These are phyloP conservation scores for Penicillium coffeae DNA, from an alignment of 495 filamentous ascomycete species.

Conservation along the genomic window DNA sequence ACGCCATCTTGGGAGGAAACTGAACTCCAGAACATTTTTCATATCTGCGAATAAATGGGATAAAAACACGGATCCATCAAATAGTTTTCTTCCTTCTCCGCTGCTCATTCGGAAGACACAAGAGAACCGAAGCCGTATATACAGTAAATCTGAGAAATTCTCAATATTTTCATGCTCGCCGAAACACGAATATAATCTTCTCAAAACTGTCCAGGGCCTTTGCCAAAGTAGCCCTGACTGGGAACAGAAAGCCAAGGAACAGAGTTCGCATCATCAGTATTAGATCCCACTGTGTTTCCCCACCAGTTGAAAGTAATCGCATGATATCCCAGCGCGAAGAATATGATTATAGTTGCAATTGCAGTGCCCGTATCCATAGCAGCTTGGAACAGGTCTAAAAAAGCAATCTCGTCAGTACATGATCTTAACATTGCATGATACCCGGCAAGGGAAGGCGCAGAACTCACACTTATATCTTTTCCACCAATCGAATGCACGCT, in stretches of 20 bases:
- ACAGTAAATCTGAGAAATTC: no score
- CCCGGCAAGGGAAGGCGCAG: not conserved
- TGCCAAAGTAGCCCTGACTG: constrained; percentile 25
- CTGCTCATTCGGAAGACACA: no score
- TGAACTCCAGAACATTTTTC: no score
- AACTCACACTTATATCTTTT: constrained; percentile 57
- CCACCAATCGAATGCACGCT: constrained; percentile 60
- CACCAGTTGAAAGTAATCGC: constrained; percentile 22
- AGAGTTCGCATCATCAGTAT: constrained; percentile 21
- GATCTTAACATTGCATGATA: not conserved
- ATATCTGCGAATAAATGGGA: no score
- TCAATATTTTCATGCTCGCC: no score
- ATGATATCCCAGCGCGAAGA: constrained; percentile 49
- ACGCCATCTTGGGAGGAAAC: no score
- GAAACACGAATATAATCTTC: no score
- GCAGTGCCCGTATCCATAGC: constrained; percentile 66
- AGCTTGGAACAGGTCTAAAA: constrained; percentile 53
- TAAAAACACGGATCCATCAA: no score
- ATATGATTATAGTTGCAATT: constrained; percentile 51
- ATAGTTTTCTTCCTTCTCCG: no score
- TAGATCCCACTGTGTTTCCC: constrained; percentile 25
- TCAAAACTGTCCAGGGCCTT: constrained; percentile 23
- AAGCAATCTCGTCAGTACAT: not conserved
- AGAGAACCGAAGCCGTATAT: no score
- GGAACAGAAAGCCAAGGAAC: constrained; percentile 23